Base-by-base conservation (phyloP, 2,329 filamentous ascomycete genomes). In the Epichloe amarillans region DNA sequence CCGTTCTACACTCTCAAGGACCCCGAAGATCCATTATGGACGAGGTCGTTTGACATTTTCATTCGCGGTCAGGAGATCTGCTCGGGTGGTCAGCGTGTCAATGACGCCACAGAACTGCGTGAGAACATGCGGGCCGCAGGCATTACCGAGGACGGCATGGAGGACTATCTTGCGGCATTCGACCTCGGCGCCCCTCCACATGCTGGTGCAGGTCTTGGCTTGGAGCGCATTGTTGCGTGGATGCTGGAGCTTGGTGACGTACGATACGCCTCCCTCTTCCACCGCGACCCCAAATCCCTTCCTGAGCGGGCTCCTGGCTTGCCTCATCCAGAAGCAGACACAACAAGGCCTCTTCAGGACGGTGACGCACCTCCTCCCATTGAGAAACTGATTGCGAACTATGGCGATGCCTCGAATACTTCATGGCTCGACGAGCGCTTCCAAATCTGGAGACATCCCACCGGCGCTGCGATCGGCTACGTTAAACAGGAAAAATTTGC, bases 41-140 rank as follows among this genome's bases (percentile, higher is more conserved):
- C 90, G 47, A 95, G 95, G 64, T 95, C 90, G 0, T 96, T 95
- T 60, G 90, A 96, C 64, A 94, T 96, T 52, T 96, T 96, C 69
- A 77, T 95, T 42, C 84, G 90, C 33, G 90, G 90, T 0, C 90
- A 96, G 62, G 90, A 96, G 65, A 93, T 96, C 52, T 82, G 91
- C 44, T 91, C 88, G 1, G 90, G 90, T 58, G 90, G 90, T 7
- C 90, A 96, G 67, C 88, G 90, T 78, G 94, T 96, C 55, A 86
- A 96, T 64, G 83, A 93, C 54, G 77, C 86, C 0, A 69, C 75
- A 4, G 77, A 86, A 62, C 73, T 96, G n/a, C 77, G 83, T 43
- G 76, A 84, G 59, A 86, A 84, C 62, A 89, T 96, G 85, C 75
- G 76, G 53, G 77, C 78, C 46, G 76, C 80, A 46, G 88, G 88